These are phyloP conservation scores for Wickerhamomyces ciferrii DNA, from an alignment of 805 yeast species.

Conservation along the genomic window DNA sequence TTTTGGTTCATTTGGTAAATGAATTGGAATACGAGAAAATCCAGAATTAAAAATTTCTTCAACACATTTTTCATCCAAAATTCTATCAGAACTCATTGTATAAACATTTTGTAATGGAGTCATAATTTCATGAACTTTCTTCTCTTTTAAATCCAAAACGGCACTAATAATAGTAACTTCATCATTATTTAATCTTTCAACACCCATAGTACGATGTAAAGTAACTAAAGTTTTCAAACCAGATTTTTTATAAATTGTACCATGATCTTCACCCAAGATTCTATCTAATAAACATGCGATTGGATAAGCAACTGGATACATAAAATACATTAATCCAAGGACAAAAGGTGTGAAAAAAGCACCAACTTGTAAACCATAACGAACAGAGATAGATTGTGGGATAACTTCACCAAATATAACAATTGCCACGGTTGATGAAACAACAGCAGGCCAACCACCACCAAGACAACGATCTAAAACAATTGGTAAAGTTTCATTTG, in stretches of 20 bases:
- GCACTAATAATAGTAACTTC: slow-evolving; percentile 95
- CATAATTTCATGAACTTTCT: slow-evolving; percentile 82
- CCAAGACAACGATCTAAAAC: slow-evolving; percentile 90
- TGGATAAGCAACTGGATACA: slow-evolving; percentile 91
- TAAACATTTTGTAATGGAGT: slow-evolving; percentile 89
- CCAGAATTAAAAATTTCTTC: slow-evolving; percentile 92
- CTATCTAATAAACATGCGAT: slow-evolving; percentile 76
- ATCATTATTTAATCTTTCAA: slow-evolving; percentile 86
- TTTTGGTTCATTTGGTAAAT: slow-evolving; percentile 80
- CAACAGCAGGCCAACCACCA: slow-evolving; percentile 97
- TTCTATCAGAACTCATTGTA: slow-evolving; percentile 78
- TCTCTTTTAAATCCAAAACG: slow-evolving; percentile 89
- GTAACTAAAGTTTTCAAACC: slow-evolving; percentile 94
- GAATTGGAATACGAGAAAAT: slow-evolving; percentile 91
- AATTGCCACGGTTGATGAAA: slow-evolving; percentile 86
- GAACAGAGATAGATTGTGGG: slow-evolving; percentile 89
- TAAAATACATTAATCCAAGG: slow-evolving; percentile 70
- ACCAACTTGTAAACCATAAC: slow-evolving; percentile 90
- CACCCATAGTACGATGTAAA: slow-evolving; percentile 91
- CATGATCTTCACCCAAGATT: slow-evolving; percentile 91
- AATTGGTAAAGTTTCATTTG: slow-evolving; percentile 92
- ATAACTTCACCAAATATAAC: slow-evolving; percentile 95
- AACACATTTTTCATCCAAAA: slow-evolving; percentile 78
- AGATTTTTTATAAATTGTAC: slow-evolving; percentile 86
- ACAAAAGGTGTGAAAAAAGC: slow-evolving; percentile 90